Conservation (phyloP, 2,329 filamentous ascomycete genomes). For the Chaetomium strumarium region DNA sequence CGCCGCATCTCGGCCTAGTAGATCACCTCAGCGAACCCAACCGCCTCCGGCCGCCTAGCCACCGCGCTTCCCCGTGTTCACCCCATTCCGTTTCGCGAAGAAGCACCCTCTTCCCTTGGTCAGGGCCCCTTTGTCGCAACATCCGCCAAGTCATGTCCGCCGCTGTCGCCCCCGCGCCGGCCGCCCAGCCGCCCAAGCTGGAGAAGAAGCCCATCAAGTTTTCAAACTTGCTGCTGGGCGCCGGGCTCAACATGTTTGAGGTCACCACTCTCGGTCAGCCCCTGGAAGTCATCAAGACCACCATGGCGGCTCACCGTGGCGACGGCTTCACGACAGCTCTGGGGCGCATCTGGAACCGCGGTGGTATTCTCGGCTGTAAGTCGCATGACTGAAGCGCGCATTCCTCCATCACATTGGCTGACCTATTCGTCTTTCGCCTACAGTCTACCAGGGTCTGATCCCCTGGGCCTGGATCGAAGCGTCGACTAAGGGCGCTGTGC, state of each 20-base stretch:
- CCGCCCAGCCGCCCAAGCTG: constrained; percentile 48
- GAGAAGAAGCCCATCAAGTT: constrained; percentile 99
- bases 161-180: constrained; percentile 46
- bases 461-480: constrained; percentile 99
- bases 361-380: constrained; percentile 91
- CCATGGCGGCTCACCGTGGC: constrained; percentile 93
- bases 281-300: constrained; percentile 98
- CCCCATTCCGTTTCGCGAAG: constrained; percentile 53
- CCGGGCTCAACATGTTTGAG: constrained; percentile 95
- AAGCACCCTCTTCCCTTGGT: constrained; percentile 96
- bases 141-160: constrained; percentile 57
- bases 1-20: not conserved
- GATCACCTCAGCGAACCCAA: not conserved
- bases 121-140: constrained; percentile 67
- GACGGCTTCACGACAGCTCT: constrained; percentile 82
- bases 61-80: constrained; percentile 17
- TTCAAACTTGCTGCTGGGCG: constrained; percentile 93
- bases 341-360: constrained; percentile 84
- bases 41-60: not conserved
- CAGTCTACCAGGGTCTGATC: constrained; percentile 99
- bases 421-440: constrained; percentile 16
- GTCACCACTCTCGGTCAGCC: constrained; percentile 65
- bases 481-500: constrained; percentile 97
- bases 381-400: constrained; percentile 24
- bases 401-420: constrained; percentile 20